Evolutionary conservation across 1,284 basidiomycete species (phyloP).

Genomic region (Ustilago bromivora): DNA sequence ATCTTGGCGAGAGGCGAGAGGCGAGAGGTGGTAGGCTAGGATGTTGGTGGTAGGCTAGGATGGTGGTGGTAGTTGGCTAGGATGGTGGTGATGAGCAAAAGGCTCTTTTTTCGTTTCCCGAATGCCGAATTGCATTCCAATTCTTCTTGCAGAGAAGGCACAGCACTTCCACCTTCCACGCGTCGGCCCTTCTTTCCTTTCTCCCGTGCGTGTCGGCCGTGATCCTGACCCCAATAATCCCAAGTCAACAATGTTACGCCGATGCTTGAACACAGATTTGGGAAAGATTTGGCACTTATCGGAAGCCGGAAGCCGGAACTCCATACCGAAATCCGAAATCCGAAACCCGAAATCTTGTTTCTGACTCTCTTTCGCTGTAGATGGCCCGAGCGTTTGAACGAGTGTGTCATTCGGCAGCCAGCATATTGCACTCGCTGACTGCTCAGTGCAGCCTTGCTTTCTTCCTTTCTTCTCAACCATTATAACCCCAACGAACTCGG

Average conservation of each 20-base stretch:
- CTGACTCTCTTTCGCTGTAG: neutral
- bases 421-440: neutral
- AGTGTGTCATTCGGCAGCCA: conserved; percentile 18
- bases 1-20: conserved; percentile 31
- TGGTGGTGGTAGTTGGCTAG: too few species aligned
- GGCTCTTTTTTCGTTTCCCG: conserved; percentile 2
- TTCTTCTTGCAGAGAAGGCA: conserved; percentile 9
- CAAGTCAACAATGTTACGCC: neutral
- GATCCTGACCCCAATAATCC: neutral
- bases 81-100: too few species aligned
- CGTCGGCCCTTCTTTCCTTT: conserved; percentile 1
- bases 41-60: neutral
- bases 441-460: neutral
- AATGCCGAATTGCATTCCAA: conserved; percentile 21
- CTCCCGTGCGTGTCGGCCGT: conserved; percentile 19
- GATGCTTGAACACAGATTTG: neutral
- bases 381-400: neutral
- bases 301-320: neutral
- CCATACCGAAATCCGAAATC: neutral
- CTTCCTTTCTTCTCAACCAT: neutral
- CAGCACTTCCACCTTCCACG: conserved; percentile 21
- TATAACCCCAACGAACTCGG: neutral
- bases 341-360: neutral
- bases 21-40: neutral
- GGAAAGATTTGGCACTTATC: neutral